Base-by-base conservation (phyloP, 208 protist species). In the Trypanosoma cruzi region DNA sequence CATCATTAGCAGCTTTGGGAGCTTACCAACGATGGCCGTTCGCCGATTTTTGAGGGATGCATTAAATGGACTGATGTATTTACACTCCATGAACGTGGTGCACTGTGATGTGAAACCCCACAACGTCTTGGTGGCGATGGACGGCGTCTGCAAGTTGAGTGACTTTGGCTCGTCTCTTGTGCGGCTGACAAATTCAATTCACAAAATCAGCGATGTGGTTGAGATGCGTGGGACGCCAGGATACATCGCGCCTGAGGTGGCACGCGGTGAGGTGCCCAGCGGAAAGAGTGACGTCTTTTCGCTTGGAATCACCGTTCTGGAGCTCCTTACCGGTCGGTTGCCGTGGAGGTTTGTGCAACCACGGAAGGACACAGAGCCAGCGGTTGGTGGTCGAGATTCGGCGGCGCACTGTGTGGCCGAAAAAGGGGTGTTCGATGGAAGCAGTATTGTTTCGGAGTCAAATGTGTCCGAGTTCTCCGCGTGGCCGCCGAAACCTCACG, bases 81-180 rank as follows among this genome's bases (percentile, higher is more conserved):
- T 96, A 28, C 92, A 96, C 71, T 68, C 72, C 20, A 90, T 76
- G 52, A 74, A 74, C 55, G 82, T 94, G 29, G 80, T 93, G 24
- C 89, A 96, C 77, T 86, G 81, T 57, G 88, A 95, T 68, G 77
- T 96, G 58, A 96, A 96, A 57, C 89, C 89, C 10, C 82, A 90
- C 55, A 96, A 96, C 49, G 84, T 95, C 1, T 64, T 96, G 6
- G 73, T 96, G 13, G 84, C 84, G n/a, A 90, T 88, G 72, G 86
- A 93, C 59, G 86, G 91, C 16, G 69, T 82, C 44, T 92, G 88
- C 68, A 94, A 94, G 56, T 64, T 96, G 13, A 84, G 74, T 36
- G 91, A 96, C 75, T 96, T 96, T 73, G 91, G 91, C 44, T 88
- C 86, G 0, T 81, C 86, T 32, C 74, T 88, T 20, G 62, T 79